Conservation (phyloP, 805 yeast species). For the Cyberlindnera nakhonratchasimensis region DNA sequence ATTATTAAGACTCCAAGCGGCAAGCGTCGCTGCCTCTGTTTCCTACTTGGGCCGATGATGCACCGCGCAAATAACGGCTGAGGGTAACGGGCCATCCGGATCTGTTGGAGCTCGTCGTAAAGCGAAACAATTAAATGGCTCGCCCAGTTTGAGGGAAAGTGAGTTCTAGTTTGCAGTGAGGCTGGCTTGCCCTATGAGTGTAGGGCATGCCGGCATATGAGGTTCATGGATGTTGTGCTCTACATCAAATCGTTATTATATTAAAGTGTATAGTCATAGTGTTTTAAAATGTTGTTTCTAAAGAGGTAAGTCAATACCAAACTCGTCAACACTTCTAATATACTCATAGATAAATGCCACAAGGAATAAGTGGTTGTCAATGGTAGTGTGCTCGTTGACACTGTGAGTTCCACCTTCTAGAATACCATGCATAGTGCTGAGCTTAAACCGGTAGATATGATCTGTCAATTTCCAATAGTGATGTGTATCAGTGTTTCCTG, state of each 20-base stretch:
- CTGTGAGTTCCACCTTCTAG: conserved; percentile 44
- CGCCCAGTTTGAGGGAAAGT: too few relatives aligned
- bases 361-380: conserved; percentile 50
- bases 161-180: neutral
- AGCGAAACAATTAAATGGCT: too few relatives aligned
- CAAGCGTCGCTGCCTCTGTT: too few relatives aligned
- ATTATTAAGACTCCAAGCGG: too few relatives aligned
- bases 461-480: conserved; percentile 60
- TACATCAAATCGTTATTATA: neutral
- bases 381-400: conserved; percentile 51
- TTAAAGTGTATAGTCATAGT: neutral
- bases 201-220: too few relatives aligned
- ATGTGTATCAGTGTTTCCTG: conserved; percentile 71
- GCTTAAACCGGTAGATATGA: conserved; percentile 59
- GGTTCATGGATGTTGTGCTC: neutral
- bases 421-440: conserved; percentile 38
- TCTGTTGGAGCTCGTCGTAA: too few relatives aligned
- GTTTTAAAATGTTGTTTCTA: too few relatives aligned
- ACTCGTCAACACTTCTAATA: conserved; percentile 39
- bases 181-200: neutral
- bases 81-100: too few relatives aligned
- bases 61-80: too few relatives aligned
- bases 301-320: conserved; percentile 2
- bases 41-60: too few relatives aligned
- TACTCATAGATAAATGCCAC: conserved; percentile 50